These are phyloP conservation scores for Blumeria graminis DNA, from an alignment of 2,329 filamentous ascomycete species.

Conservation along the genomic window DNA sequence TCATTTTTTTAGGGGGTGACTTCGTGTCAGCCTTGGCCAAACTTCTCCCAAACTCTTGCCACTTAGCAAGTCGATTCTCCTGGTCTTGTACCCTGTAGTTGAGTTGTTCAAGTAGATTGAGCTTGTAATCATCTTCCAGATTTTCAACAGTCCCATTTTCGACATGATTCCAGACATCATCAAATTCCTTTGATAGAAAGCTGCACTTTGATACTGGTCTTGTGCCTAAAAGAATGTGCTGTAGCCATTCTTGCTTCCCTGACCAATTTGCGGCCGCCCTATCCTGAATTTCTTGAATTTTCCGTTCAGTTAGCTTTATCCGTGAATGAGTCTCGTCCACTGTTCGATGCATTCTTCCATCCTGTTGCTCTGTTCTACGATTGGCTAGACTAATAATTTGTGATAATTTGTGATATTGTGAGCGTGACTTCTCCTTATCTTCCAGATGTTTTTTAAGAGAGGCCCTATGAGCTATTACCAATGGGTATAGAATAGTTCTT, in stretches of 20 bases:
- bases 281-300: constrained; percentile 27
- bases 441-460: constrained; percentile 35
- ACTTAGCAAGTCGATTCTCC: constrained; percentile 41
- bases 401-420: constrained; percentile 37
- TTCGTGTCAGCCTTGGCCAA: constrained; percentile 5
- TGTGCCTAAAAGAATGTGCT: constrained; percentile 45
- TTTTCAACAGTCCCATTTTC: constrained; percentile 32
- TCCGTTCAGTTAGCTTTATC: constrained; percentile 5
- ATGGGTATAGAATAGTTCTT: constrained; percentile 30
- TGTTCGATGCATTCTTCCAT: constrained; percentile 20
- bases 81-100: constrained; percentile 44
- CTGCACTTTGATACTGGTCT: constrained; percentile 29
- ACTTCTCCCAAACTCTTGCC: constrained; percentile 39
- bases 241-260: constrained; percentile 50
- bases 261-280: constrained; percentile 52
- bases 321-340: constrained; percentile 12
- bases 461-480: constrained; percentile 50
- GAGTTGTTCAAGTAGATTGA: constrained; percentile 43
- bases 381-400: constrained; percentile 40
- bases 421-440: constrained; percentile 32
- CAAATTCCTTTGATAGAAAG: constrained; percentile 42
- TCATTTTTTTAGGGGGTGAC: constrained; percentile 10
- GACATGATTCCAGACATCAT: constrained; percentile 45
- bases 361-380: constrained; percentile 27
- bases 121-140: constrained; percentile 23